Evolutionary conservation across 1,139 yeast genomes (phyloP), one percentile per base, ranked within the genome.

Genomic region (Sugiyamaella paludigena): DNA sequence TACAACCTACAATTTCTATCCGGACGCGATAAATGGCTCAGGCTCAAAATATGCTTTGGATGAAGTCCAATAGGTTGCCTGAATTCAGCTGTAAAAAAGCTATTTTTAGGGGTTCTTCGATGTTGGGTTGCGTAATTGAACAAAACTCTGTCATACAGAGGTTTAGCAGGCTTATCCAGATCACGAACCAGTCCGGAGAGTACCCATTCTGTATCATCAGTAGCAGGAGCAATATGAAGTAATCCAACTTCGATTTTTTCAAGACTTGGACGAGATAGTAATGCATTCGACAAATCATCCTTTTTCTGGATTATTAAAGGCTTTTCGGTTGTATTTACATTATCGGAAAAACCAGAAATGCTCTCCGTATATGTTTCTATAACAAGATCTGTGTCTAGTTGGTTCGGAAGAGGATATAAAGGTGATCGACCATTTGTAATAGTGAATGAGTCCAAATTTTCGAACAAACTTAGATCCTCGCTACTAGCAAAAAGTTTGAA

Each of bases 61-160:
- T 77, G 82, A 30, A 78, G 59, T 0, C 80, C 80, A 13, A 68
- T 56, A 1, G 80, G 80, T 39, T 60, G 48, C 5, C 59, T 57
- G 15, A 76, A 63, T 7, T 57, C 51, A 2, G 60, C 66, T 6
- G 49, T 34, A 34, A 55, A 59, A 1, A 56, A 53, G 9, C 53
- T 49, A 3, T 52, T 73, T 10, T 16, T 11, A 71, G 58, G 40
- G 7, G 39, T 33, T 28, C 37, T 40, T 28, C 60, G 53, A 49
- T 59, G 65, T 28, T 54, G 47, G 6, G 60, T 55, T 7, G 58
- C 47, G 16, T 52, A 56, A 34, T 57, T 57, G 33, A 58, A 50
- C 34, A 62, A 50, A 2, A 59, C 43, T 43, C 60, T 57, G 24
- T 61, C 63, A 12, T 45, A 51, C 4, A 36, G 29, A 1, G 46